A percentile compares a stretch with the other conserved stretches of the same genome.
phyloP scores from a whole-genome alignment of 1,284 basidiomycete species.

The Termitomyces sp. region DNA sequence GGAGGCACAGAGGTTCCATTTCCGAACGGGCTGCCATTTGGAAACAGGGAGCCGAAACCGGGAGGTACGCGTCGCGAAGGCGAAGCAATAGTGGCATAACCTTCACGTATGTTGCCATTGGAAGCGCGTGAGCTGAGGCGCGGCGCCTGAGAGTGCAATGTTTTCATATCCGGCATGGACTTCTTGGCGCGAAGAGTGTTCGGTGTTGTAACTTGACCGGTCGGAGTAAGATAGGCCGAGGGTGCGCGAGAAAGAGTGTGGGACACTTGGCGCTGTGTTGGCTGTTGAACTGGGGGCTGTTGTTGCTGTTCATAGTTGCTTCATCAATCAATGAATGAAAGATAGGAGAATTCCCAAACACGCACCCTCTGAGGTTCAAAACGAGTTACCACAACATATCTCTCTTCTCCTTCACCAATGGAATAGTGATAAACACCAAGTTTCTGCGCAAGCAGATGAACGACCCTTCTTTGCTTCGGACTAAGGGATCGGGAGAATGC shows the following conservation, averaged over 20 bases:
- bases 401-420: slow-evolving; percentile 87
- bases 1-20: slow-evolving; percentile 53
- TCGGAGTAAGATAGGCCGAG: slow-evolving; percentile 61
- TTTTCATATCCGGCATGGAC: slow-evolving; percentile 93
- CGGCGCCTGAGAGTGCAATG: slow-evolving; percentile 73
- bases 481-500: slow-evolving; percentile 87
- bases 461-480: slow-evolving; percentile 85
- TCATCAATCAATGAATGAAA: not conserved
- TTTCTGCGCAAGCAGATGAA: slow-evolving; percentile 95
- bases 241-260: slow-evolving; percentile 72
- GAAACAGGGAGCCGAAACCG: slow-evolving; percentile 65
- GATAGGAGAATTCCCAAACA: slow-evolving; percentile 13
- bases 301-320: slow-evolving; percentile 27
- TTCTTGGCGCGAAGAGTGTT: slow-evolving; percentile 82
- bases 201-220: slow-evolving; percentile 43
- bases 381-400: slow-evolving; percentile 90
- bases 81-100: slow-evolving; percentile 84
- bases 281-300: slow-evolving; percentile 32
- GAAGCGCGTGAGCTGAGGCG: slow-evolving; percentile 80
- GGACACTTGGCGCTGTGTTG: slow-evolving; percentile 36
- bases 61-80: slow-evolving; percentile 70
- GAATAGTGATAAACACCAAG: slow-evolving; percentile 93
- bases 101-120: slow-evolving; percentile 87
- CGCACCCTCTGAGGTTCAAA: slow-evolving; percentile 73
- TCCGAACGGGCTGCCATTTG: slow-evolving; percentile 41